Evolutionary conservation across 1,284 basidiomycete species (phyloP).

Genomic region (Fomitiporia mediterranea): DNA sequence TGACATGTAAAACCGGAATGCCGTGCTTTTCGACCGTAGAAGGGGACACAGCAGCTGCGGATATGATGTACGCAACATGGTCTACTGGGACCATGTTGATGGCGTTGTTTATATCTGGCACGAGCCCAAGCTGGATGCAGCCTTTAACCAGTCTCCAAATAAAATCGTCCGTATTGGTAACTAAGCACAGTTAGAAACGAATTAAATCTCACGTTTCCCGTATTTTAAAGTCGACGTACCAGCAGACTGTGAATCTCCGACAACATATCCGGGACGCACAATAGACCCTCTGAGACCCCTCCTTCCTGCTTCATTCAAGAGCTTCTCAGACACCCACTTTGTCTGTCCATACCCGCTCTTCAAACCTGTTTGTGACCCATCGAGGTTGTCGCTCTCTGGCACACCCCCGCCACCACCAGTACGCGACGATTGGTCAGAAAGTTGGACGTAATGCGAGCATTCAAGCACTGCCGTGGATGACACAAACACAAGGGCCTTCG

Average conservation of each 20-base stretch:
- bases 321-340: constrained; percentile 98
- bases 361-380: constrained; percentile 73
- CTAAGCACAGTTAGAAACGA: constrained; percentile 40
- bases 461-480: constrained; percentile 95
- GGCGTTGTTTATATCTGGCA: constrained; percentile 97
- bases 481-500: constrained; percentile 87
- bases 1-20: constrained; percentile 81
- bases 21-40: constrained; percentile 17
- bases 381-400: constrained; percentile 87
- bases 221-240: constrained; percentile 47
- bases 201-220: constrained; percentile 18
- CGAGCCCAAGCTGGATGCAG: constrained; percentile 90
- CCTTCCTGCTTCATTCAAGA: constrained; percentile 86
- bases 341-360: constrained; percentile 95
- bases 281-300: constrained; percentile 87
- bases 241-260: constrained; percentile 86
- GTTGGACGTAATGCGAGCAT: constrained; percentile 82
- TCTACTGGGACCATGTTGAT: constrained; percentile 99
- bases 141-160: constrained; percentile 98
- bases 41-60: constrained; percentile 64
- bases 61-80: constrained; percentile 84
- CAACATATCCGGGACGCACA: constrained; percentile 92
- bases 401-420: constrained; percentile 57
- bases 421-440: constrained; percentile 69
- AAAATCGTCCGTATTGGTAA: constrained; percentile 99